phyloP scores from a whole-genome alignment of 495 filamentous ascomycete genomes.

The Neurospora sp. region DNA sequence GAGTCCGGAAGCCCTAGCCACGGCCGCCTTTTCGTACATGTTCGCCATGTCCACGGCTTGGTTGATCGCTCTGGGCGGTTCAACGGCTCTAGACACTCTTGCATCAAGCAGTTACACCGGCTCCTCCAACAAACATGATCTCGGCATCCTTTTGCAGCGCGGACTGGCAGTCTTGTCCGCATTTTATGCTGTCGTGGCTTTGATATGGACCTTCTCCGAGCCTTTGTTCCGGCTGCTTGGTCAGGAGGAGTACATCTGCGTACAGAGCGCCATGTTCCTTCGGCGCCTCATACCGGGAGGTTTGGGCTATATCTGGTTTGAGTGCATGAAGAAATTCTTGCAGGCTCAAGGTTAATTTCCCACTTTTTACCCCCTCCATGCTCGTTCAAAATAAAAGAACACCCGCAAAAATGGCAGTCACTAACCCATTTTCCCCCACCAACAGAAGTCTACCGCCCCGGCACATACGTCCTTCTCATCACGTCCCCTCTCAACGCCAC shows the following conservation, averaged over 20 bases:
- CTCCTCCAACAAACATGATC: slow-evolving; percentile 68
- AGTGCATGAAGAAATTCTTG: slow-evolving; percentile 83
- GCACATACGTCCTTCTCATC: slow-evolving; percentile 77
- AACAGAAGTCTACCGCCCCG: slow-evolving; percentile 72
- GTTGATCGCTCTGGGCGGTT: slow-evolving; percentile 87
- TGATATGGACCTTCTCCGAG: slow-evolving; percentile 71
- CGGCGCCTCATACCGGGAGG: slow-evolving; percentile 74
- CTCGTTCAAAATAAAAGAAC: background rate
- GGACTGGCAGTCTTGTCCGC: slow-evolving; percentile 62
- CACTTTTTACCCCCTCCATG: background rate
- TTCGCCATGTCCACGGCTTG: slow-evolving; percentile 87
- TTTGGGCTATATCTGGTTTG: slow-evolving; percentile 85
- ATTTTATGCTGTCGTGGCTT: slow-evolving; percentile 67
- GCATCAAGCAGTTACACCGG: slow-evolving; percentile 82
- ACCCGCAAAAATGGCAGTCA: background rate
- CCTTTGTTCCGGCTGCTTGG: slow-evolving; percentile 67
- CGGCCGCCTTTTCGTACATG: slow-evolving; percentile 82
- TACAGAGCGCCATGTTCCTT: slow-evolving; percentile 65
- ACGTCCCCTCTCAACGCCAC: slow-evolving; percentile 70
- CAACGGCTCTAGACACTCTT: slow-evolving; percentile 81
- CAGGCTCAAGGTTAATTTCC: slow-evolving; percentile 65
- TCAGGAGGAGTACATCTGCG: slow-evolving; percentile 68
- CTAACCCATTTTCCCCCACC: background rate
- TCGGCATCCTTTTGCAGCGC: slow-evolving; percentile 74
- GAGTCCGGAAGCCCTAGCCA: slow-evolving; percentile 71